phyloP scores from a whole-genome alignment of 1,284 basidiomycete species.

The Cutaneotrichosporon arboriforme region DNA sequence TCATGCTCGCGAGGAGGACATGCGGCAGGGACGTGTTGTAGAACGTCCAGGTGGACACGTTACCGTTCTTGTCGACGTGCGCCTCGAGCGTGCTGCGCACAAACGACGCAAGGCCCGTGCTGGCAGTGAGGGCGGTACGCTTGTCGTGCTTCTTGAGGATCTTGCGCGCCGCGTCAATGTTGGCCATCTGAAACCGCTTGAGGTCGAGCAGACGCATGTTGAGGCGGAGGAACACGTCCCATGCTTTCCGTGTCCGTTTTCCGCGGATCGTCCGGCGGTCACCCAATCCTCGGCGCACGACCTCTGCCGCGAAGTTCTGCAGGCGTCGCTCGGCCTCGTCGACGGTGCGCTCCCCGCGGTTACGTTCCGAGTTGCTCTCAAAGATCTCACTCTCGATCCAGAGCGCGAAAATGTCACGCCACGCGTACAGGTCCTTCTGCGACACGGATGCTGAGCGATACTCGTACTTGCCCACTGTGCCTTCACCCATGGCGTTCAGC shows the following conservation, averaged over 20 bases:
- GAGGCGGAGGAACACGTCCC: constrained; percentile 73
- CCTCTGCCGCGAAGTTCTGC: constrained; percentile 62
- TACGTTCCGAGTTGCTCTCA: constrained; percentile 67
- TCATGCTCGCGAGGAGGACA: constrained; percentile 76
- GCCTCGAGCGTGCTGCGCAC: constrained; percentile 40
- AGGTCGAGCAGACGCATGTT: constrained; percentile 78
- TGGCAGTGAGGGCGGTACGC: constrained; percentile 56
- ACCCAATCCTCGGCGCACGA: constrained; percentile 59
- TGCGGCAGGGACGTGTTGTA: constrained; percentile 62
- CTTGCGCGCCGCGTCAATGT: constrained; percentile 80
- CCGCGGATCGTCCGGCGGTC: constrained; percentile 59
- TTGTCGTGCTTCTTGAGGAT: constrained; percentile 95
- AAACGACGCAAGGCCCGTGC: constrained; percentile 48
- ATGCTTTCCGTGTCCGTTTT: constrained; percentile 59
- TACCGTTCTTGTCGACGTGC: constrained; percentile 31
- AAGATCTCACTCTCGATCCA: constrained; percentile 87
- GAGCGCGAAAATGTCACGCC: constrained; percentile 84
- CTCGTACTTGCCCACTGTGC: neutral
- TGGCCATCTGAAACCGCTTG: constrained; percentile 83
- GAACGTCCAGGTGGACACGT: constrained; percentile 48
- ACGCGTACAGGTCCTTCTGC: constrained; percentile 71
- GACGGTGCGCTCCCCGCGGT: constrained; percentile 66
- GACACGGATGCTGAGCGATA: constrained; percentile 37
- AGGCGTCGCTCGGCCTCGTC: constrained; percentile 70
- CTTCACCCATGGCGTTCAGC: constrained; percentile 13